Base-by-base conservation (phyloP, 2,329 filamentous ascomycete genomes). In the Alternaria tenuissima region DNA sequence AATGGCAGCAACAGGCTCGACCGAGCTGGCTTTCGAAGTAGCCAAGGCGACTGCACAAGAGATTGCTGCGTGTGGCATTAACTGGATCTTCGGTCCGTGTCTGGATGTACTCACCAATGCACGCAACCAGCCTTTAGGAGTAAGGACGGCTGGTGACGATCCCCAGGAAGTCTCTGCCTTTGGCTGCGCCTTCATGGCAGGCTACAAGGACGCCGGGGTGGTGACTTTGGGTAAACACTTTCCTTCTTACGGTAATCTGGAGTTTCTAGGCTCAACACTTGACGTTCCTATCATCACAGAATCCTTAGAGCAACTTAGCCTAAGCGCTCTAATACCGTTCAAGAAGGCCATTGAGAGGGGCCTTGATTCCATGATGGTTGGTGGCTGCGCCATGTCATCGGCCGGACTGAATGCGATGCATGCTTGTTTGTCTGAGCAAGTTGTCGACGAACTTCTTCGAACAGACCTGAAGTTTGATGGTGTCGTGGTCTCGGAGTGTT, bases 231-330 rank as follows among this genome's bases (percentile, higher is more conserved):
- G 94, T 57, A 98, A 98, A 77, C 94, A 98, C 78, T 97, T 98
- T 69, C 94, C 94, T 4, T 97, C 93, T 0, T 98, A 97, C 73
- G 94, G 94, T 32, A 97, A 97, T 71, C 83, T 98, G 18, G 94
- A 97, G 76, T 97, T 97, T 70, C 86, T 96, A 2, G 94, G 93
- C 12, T 96, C 93, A 5, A 94, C 92, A 48, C 82, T 96, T 24
- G 94, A 97, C 71, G 93, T 98, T 30, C 94, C 94, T 14, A 95
- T 96, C 62, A 97, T 98, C 69, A 97, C 93, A 0, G 94, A 98
- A 76, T 96, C 94, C 0, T 80, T 97, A 12, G 94, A 97, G 75
- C 94, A 97, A 72, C 83, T 98, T 44, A 96, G 93, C 65, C 82
- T 97, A n/a, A 96, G 91, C 70, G 94, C 94, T 28, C 82, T 98